phyloP scores from a whole-genome alignment of 768 basidiomycete genomes.

The Lentinula lateritia region DNA sequence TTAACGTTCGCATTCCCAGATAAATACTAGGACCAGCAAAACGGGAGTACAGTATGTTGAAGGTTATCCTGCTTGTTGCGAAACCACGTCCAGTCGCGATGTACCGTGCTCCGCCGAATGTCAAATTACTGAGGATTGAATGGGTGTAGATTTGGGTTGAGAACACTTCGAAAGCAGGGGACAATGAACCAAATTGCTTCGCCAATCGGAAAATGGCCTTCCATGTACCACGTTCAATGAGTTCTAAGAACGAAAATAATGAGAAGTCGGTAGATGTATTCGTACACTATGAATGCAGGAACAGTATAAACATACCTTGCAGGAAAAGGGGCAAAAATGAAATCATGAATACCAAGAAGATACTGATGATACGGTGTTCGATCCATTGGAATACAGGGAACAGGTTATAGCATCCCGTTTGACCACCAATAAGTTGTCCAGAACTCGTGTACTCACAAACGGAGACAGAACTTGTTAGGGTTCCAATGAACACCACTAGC shows the following conservation, averaged over 20 bases:
- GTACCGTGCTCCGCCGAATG: slow-evolving; percentile 96
- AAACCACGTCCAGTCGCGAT: slow-evolving; percentile 99
- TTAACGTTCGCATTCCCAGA: slow-evolving; percentile 87
- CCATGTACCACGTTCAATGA: slow-evolving; percentile 91
- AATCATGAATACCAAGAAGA: slow-evolving; percentile 98
- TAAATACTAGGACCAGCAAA: slow-evolving; percentile 99
- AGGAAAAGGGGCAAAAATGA: slow-evolving; percentile 92
- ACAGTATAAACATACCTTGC: slow-evolving; percentile 56
- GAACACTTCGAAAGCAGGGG: slow-evolving; percentile 96
- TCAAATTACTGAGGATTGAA: slow-evolving; percentile 94
- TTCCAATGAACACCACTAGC: slow-evolving; percentile 91
- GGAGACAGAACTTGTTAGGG: slow-evolving; percentile 73
- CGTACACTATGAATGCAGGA: neutral
- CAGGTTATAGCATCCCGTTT: slow-evolving; percentile 91
- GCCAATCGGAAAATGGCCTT: slow-evolving; percentile 87
- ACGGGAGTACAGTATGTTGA: slow-evolving; percentile 93
- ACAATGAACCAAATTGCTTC: slow-evolving; percentile 92
- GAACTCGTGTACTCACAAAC: slow-evolving; percentile 76
- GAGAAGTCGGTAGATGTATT: slow-evolving; percentile 11
- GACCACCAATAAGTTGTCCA: slow-evolving; percentile 71
- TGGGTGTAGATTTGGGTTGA: slow-evolving; percentile 98
- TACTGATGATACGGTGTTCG: slow-evolving; percentile 91
- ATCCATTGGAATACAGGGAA: slow-evolving; percentile 95
- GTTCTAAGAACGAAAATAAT: slow-evolving; percentile 45
- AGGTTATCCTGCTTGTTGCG: slow-evolving; percentile 91